Percentiles rank a stretch among this genome's conserved stretches.
Evolutionary conservation across 306 rosid genomes (phyloP).

Genomic region (Quercus cerris): DNA sequence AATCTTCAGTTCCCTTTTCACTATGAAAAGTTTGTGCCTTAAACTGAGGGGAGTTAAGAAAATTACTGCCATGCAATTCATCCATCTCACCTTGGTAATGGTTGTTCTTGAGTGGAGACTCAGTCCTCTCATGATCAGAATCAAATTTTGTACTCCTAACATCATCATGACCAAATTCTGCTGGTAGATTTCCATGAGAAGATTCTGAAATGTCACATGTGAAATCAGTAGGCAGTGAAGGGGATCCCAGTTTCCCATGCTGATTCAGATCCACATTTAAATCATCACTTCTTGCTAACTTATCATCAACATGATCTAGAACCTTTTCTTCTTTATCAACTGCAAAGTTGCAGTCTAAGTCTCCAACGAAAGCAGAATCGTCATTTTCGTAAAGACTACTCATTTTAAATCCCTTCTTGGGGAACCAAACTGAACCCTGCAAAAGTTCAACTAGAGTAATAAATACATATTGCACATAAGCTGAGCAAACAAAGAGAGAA

Average conservation of each 20-base stretch:
- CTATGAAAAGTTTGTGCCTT: background rate
- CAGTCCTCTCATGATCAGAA: background rate
- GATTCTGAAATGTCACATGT: background rate
- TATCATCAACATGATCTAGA: background rate
- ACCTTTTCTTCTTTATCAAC: background rate
- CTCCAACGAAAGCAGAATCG: background rate
- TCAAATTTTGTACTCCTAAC: background rate
- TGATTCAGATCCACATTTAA: background rate
- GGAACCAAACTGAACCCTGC: background rate
- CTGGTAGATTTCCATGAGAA: background rate
- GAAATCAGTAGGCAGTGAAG: background rate
- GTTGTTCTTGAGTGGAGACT: background rate
- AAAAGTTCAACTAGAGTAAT: background rate
- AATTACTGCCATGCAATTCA: slow-evolving; percentile 5
- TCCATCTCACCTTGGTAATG: slow-evolving; percentile 1
- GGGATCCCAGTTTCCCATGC: background rate
- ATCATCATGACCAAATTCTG: background rate
- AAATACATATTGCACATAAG: background rate
- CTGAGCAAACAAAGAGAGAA: background rate
- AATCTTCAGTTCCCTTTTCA: slow-evolving; percentile 5
- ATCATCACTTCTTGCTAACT: background rate
- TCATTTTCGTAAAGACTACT: background rate
- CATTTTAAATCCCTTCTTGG: background rate
- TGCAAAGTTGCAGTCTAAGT: background rate
- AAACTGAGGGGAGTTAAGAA: background rate